Evolutionary conservation across 306 rosid genomes (phyloP), one percentile per base, ranked within the genome.

Genomic region (Casuarina equisetifolia): DNA sequence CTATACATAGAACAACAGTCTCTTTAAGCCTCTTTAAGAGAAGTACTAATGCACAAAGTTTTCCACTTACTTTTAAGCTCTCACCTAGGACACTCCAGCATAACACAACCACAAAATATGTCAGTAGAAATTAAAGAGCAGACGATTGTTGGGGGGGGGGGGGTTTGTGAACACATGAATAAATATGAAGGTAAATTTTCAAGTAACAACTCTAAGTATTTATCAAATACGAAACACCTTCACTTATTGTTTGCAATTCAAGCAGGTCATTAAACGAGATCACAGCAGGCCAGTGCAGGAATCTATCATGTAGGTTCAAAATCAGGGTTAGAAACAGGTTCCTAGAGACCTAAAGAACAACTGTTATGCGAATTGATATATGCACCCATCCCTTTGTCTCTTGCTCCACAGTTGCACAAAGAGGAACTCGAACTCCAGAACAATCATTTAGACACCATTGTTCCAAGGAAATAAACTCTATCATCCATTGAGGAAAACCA

Each of bases 1-100:
- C 98, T 95, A 80, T 79, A 81, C 43, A 61, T 51, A 36, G 63
- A 67, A 78, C 46, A 38, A 50, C 32, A 84, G 67, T 25, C 32
- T 25, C 32, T 25, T 25, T 25, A 25, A 25, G 32, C 73, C 73
- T 52, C 59, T 70, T n/a, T 70, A 64, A 76, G 48, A 68, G 76
- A 70, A 76, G 15, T 69, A n/a, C 16, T 40, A 25, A 35, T 51
- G 46, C 45, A 72, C 13, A 52, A 67, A 39, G 25, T 46, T 9
- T 48, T 6, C 4, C 46, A 63, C 6, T 45, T 25, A 19, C 70
- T 10, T 63, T 20, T 63, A 10, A 2, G 46, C 25, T 63, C 15
- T 13, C 20, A 63, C 20, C 70, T 38, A 63, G 2, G 70, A 64
- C 70, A 11, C 48, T 64, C 70, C 70, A 39, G 40, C 70, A 15